These are phyloP conservation scores for Rhodotorula sp. DNA, from an alignment of 1,284 basidiomycete genomes.

Conservation along the genomic window DNA sequence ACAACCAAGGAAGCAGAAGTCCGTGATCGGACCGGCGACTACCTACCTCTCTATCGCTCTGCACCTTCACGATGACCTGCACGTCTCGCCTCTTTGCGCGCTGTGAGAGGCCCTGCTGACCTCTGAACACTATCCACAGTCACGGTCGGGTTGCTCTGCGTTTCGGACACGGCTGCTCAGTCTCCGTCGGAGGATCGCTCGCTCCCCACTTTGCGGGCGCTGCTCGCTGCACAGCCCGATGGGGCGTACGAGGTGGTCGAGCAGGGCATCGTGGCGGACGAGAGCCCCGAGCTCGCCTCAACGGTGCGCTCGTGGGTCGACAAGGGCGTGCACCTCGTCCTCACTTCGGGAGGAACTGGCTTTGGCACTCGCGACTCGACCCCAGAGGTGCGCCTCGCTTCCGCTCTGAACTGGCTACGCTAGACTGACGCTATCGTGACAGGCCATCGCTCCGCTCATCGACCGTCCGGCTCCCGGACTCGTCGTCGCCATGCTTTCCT, in stretches of 20 bases:
- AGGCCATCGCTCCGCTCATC: constrained; percentile 72
- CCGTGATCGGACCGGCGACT: neutral
- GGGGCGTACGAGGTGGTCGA: constrained; percentile 35
- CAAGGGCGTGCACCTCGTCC: constrained; percentile 64
- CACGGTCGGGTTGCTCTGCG: constrained; percentile 31
- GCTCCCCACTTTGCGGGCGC: constrained; percentile 53
- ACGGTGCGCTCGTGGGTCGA: constrained; percentile 58
- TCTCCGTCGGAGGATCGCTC: constrained; percentile 34
- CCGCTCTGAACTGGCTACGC: neutral
- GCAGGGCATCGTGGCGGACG: constrained; percentile 63
- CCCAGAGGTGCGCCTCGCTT: constrained; percentile 63
- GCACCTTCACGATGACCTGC: neutral
- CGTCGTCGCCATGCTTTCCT: constrained; percentile 70
- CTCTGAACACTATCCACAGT: neutral
- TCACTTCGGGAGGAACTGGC: constrained; percentile 84
- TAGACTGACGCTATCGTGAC: neutral
- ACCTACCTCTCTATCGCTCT: neutral
- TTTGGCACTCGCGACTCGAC: constrained; percentile 76
- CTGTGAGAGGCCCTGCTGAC: neutral
- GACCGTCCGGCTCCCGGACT: constrained; percentile 73
- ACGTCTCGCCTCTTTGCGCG: neutral
- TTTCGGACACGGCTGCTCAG: constrained; percentile 41
- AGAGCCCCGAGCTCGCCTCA: constrained; percentile 58
- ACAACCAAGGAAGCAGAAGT: neutral
- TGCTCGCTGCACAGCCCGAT: constrained; percentile 50